Evolutionary conservation across 306 rosid species (phyloP).

Genomic region (Medicago lupulina): DNA sequence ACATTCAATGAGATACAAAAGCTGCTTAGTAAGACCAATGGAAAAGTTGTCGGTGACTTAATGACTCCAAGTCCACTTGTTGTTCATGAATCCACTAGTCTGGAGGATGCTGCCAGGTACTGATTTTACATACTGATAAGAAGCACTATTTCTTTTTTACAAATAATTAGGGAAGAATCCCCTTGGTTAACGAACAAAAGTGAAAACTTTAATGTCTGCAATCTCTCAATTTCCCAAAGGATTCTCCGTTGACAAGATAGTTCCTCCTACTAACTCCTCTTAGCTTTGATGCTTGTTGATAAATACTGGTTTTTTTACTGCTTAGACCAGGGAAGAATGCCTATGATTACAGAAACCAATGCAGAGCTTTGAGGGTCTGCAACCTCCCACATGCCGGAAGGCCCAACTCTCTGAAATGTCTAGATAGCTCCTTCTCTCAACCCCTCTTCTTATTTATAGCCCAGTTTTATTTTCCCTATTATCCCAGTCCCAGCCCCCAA

Average conservation of each 20-base stretch:
- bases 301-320: background rate
- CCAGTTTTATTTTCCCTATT: constrained; percentile 2
- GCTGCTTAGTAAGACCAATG: constrained; percentile 84
- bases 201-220: background rate
- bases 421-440: constrained; percentile 13
- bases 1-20: constrained; percentile 86
- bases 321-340: background rate
- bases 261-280: background rate
- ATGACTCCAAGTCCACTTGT: constrained; percentile 94
- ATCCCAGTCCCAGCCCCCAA: background rate
- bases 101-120: constrained; percentile 91
- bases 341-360: background rate
- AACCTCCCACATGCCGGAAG: background rate
- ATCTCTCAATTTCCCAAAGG: background rate
- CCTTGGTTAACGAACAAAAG: background rate
- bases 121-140: background rate
- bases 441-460: background rate
- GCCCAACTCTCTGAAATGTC: background rate
- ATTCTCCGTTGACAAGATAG: background rate
- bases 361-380: background rate
- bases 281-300: background rate
- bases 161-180: background rate
- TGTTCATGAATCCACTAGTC: constrained; percentile 77
- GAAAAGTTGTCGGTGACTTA: constrained; percentile 92
- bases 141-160: background rate